phyloP scores from a whole-genome alignment of 176 grass and related monocot genomes.

The Hordeum marinum region DNA sequence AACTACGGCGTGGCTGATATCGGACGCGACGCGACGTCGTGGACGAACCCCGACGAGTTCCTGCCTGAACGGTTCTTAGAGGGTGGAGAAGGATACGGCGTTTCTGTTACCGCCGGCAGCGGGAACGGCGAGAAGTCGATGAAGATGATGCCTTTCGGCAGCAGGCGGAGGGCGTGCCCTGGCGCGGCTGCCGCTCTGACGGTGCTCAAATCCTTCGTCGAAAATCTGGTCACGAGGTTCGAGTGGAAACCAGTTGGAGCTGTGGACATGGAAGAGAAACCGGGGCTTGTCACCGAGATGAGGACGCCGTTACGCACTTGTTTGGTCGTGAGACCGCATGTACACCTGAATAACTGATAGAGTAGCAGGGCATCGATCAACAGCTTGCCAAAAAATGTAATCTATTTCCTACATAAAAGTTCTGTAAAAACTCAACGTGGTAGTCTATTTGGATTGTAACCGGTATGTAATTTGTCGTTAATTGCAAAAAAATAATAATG shows the following conservation, averaged over 20 bases:
- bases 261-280: conserved; percentile 7
- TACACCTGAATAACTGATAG: too few relatives aligned
- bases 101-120: background rate
- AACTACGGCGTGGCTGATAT: conserved; percentile 15
- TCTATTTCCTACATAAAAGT: too few relatives aligned
- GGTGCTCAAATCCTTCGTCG: background rate
- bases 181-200: background rate
- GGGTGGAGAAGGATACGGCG: background rate
- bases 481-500: too few relatives aligned
- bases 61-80: background rate
- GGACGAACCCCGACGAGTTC: background rate
- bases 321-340: background rate
- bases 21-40: background rate
- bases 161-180: conserved; percentile 15
- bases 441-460: too few relatives aligned
- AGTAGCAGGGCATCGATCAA: too few relatives aligned
- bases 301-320: background rate
- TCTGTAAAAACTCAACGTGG: too few relatives aligned
- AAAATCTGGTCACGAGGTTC: background rate
- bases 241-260: background rate
- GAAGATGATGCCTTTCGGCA: conserved; percentile 26
- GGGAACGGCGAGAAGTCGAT: background rate
- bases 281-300: conserved; percentile 22
- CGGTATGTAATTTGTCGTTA: too few relatives aligned
- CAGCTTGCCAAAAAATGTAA: too few relatives aligned